Base-by-base conservation (phyloP, 768 basidiomycete species). In the Leucogyrophana mollusca region DNA sequence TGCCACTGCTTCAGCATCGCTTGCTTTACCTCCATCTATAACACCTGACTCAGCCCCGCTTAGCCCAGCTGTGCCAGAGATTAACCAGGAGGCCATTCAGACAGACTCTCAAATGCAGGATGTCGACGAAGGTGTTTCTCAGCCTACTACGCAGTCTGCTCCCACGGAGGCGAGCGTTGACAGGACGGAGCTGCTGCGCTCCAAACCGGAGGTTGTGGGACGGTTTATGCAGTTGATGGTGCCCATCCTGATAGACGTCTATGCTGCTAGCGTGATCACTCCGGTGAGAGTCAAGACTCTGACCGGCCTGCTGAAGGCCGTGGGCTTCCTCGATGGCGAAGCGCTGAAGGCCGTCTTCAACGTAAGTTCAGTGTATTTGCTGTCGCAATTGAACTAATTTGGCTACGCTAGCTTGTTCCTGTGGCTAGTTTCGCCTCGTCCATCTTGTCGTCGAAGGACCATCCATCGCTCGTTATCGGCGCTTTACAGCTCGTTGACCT, bases 181-280 rank as follows among this genome's bases (percentile, higher is more conserved):
- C 57, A 73, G 94, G 40, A 80, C 86, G 13, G 85, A 92, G 35
- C 62, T 96, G 37, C 67, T 94, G 35, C 82, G 86, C 45, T 82
- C 80, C 4, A 83, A 87, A 50, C 78, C 86, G 18, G 74, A 71
- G n/a, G 81, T 91, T 21, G 86, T 94, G 40, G 82, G 79, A 16
- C 79, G 83, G 13, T 98, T 94, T 66, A 90, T 94, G 79, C 80
- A 82, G 38, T 73, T 95, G 25, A 82, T 93, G 57, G 85, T 97
- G 0, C 96, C 96, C 1, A 92, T 96, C 45, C 78, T 99, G 45
- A 85, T 98, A 48, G 96, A 98, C 57, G 94, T 99, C n/a, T 98
- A 97, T 66, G 89, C 94, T n/a, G 95, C 96, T 23, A 96, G 92
- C 62, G 94, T 98, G 21, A 83, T 86, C 40, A 81, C 85, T 0